Conservation (phyloP, 331 rosid genomes). For the Prunus yedoensis region DNA sequence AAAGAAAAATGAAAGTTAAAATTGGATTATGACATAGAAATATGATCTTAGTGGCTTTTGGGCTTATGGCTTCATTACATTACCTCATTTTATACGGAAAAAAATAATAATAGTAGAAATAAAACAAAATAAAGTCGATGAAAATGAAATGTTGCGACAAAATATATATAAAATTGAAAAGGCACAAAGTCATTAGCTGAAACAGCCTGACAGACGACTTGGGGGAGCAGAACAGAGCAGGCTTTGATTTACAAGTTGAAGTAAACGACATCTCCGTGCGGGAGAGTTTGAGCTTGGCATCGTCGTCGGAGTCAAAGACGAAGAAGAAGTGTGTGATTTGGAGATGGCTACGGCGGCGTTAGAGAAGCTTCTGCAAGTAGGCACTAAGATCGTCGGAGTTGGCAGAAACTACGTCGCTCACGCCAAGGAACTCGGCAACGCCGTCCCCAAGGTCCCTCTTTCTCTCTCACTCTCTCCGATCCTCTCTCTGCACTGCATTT, state of each 20-base stretch:
- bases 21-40: background rate
- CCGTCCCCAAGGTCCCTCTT: slow-evolving; percentile 73
- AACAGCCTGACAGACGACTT: background rate
- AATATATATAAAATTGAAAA: background rate
- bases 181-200: background rate
- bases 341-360: slow-evolving; percentile 56
- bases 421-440: slow-evolving; percentile 97
- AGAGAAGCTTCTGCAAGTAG: slow-evolving; percentile 58
- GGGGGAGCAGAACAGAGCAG: background rate
- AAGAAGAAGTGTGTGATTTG: background rate
- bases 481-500: background rate
- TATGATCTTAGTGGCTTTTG: background rate
- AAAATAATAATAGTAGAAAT: background rate
- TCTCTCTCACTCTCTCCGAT: background rate
- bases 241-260: background rate
- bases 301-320: background rate
- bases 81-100: no score
- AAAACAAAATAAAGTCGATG: background rate
- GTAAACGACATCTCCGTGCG: background rate
- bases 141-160: background rate
- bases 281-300: background rate
- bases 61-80: no score
- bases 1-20: background rate
- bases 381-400: slow-evolving; percentile 88
- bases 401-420: slow-evolving; percentile 95